phyloP scores from a whole-genome alignment of 345 rosid genomes.

The Arabis hirsuta region DNA sequence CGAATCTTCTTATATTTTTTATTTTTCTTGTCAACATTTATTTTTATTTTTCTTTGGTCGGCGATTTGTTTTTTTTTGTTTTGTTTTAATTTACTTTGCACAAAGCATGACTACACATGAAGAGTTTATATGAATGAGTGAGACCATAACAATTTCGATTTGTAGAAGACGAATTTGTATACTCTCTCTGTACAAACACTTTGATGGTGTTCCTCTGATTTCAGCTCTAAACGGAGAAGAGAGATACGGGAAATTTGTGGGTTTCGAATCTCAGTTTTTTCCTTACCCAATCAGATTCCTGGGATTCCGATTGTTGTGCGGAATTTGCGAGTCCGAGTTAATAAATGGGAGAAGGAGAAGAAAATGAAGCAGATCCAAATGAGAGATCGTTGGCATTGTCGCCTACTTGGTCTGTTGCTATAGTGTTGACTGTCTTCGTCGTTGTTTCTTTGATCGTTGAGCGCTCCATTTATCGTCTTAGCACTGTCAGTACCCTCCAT shows the following conservation, averaged over 20 bases:
- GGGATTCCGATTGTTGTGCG: too few relatives aligned
- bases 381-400: constrained; percentile 83
- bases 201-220: too few relatives aligned
- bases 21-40: constrained; percentile 19
- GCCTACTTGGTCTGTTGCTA: constrained; percentile 98
- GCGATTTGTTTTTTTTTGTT: background rate
- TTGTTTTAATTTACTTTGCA: too few relatives aligned
- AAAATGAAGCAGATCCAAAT: constrained; percentile 35
- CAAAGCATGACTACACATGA: constrained; percentile 7
- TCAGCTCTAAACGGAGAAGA: too few relatives aligned
- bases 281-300: too few relatives aligned
- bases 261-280: too few relatives aligned
- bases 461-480: constrained; percentile 76
- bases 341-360: constrained; percentile 45
- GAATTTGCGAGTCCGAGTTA: background rate
- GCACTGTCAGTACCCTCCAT: constrained; percentile 57
- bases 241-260: too few relatives aligned
- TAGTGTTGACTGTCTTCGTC: constrained; percentile 85
- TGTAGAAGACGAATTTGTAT: background rate
- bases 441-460: constrained; percentile 84
- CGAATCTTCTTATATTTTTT: constrained; percentile 26
- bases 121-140: background rate
- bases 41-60: constrained; percentile 32
- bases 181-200: too few relatives aligned
- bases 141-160: constrained; percentile 2